Conservation (phyloP, 768 basidiomycete genomes). For the Trametes elegans region DNA sequence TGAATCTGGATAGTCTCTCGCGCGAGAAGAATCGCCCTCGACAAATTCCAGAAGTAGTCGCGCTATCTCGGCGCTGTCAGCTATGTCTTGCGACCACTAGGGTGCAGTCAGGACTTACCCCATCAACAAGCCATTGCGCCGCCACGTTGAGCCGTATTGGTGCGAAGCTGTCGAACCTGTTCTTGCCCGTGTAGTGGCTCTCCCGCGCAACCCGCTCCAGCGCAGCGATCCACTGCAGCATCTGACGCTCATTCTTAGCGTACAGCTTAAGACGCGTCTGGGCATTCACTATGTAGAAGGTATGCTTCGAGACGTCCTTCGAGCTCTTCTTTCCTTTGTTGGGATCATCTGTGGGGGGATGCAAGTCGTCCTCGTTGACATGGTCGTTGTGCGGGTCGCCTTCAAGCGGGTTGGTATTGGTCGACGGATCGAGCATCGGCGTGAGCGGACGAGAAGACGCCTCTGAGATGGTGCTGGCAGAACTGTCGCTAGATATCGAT, state of each 20-base stretch:
- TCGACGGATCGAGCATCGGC: conserved; percentile 79
- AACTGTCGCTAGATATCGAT: conserved; percentile 23
- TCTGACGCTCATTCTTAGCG: conserved; percentile 93
- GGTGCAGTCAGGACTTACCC: conserved; percentile 50
- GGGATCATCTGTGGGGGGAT: conserved; percentile 32
- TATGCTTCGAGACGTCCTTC: conserved; percentile 83
- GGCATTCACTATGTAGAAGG: conserved; percentile 90
- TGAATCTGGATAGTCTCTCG: conserved; percentile 91
- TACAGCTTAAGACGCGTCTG: conserved; percentile 86
- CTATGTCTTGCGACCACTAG: neutral
- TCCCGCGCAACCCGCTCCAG: conserved; percentile 75
- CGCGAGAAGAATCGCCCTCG: conserved; percentile 86
- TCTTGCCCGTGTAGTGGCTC: conserved; percentile 74
- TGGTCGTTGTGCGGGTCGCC: conserved; percentile 19
- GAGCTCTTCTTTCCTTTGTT: conserved; percentile 39
- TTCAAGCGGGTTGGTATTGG: conserved; percentile 60
- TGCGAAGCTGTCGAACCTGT: conserved; percentile 93
- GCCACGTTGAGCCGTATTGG: conserved; percentile 91
- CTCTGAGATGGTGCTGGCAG: conserved; percentile 33
- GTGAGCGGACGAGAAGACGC: conserved; percentile 37
- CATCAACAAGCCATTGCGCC: conserved; percentile 98
- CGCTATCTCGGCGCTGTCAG: conserved; percentile 47
- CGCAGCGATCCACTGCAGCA: conserved; percentile 95
- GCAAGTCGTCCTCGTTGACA: conserved; percentile 25
- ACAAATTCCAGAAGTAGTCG: conserved; percentile 98